Base-by-base conservation (phyloP, 345 rosid species). In the Xanthoceras sorbifolium region DNA sequence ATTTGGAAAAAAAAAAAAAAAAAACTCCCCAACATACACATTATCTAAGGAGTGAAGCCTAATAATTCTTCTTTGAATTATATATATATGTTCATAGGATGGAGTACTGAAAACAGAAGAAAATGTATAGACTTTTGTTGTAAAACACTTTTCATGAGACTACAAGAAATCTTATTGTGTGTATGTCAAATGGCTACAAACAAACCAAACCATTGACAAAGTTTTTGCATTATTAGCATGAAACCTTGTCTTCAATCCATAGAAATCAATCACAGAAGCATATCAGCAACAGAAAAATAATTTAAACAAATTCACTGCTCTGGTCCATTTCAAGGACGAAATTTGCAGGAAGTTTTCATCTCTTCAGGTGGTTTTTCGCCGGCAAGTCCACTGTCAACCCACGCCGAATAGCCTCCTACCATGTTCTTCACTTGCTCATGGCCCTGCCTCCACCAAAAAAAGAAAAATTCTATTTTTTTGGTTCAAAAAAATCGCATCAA, bases 361-460 rank as follows among this genome's bases (percentile, higher is more conserved):
- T 88, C 87, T 68, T 77, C 85, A 0, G 82, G 70, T 4, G 85
- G 86, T 76, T 82, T 76, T 20, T 81, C 86, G 1, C 82, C 83
- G 1, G 88, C 82, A 4, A 84, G 52, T 77, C 86, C 86, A 38
- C 77, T 77, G 69, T 83, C 89, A n/a, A 81, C 84, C 89, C 89
- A 88, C 6, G 85, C 85, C 22, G 91, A 84, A 78, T 82, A 86
- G 12, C 91, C 88, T 59, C 88, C 91, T 42, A 69, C 91, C 86
- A 86, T 81, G 80, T 81, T 83, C 42, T 64, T 85, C 73, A 84
- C 88, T 65, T 79, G 65, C 68, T 79, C 80, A 40, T 81, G 84
- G 5, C 87, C 86, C 91, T 82, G 81, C 18, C 36, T 28, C 60
- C 77, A 64, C 8, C 68, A 31, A 69, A 9, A 34, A 9, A 9